phyloP scores from a whole-genome alignment of 805 yeast species.

The Myxozyma nipponensis region DNA sequence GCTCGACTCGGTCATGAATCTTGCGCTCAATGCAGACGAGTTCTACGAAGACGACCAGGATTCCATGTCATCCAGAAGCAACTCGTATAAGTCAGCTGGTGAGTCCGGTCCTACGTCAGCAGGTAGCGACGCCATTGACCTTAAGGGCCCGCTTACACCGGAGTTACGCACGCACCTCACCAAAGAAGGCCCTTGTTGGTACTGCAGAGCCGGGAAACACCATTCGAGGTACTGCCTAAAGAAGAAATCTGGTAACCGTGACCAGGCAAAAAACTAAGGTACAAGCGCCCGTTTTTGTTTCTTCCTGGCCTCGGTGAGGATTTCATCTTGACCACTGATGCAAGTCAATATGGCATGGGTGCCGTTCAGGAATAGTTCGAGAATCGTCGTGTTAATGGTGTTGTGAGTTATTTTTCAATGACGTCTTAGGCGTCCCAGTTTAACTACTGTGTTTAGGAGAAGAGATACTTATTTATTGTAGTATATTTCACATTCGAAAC shows the following conservation, averaged over 20 bases:
- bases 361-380: slow-evolving; percentile 22
- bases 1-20: not conserved
- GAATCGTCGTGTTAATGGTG: not conserved
- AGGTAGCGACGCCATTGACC: not conserved
- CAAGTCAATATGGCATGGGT: slow-evolving; percentile 11
- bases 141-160: not conserved
- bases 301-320: slow-evolving; percentile 3
- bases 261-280: not conserved
- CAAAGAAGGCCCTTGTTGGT: not conserved
- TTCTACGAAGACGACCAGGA: too few species aligned
- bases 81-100: too few species aligned
- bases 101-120: not conserved
- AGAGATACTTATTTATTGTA: slow-evolving; percentile 13
- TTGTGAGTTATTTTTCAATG: slow-evolving; percentile 12
- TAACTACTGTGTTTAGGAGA: slow-evolving; percentile 14
- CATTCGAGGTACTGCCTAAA: not conserved
- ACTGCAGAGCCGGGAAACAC: not conserved
- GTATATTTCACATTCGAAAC: slow-evolving; percentile 9
- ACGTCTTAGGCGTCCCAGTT: slow-evolving; percentile 7
- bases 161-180: not conserved
- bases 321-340: slow-evolving; percentile 23
- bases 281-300: slow-evolving; percentile 8
- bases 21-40: not conserved
- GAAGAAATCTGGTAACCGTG: not conserved
- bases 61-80: too few species aligned